Evolutionary conservation across 495 filamentous ascomycete genomes (phyloP).

Genomic region (Rostrohypoxylon terebratum): DNA sequence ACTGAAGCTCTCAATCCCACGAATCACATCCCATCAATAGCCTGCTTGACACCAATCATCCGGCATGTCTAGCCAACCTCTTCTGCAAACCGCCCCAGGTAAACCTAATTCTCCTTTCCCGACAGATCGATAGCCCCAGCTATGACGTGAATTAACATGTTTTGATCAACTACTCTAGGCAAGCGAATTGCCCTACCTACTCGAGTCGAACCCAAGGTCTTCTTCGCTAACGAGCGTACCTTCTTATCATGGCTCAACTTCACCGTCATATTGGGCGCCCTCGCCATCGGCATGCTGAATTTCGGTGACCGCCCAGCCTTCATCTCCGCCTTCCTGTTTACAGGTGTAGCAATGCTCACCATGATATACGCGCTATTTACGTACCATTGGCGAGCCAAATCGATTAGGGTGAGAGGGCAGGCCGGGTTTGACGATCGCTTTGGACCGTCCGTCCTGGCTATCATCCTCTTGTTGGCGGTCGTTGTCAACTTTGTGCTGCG

Average conservation of each 20-base stretch:
- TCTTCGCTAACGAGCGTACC: constrained; percentile 99
- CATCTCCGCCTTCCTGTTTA: constrained; percentile 93
- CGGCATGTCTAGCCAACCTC: constrained; percentile 93
- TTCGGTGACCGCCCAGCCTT: constrained; percentile 94
- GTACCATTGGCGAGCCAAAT: constrained; percentile 96
- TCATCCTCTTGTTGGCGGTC: constrained; percentile 85
- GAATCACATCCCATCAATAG: constrained; percentile 12
- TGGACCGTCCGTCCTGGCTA: constrained; percentile 87
- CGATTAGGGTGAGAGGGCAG: constrained; percentile 89
- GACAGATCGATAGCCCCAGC: background rate
- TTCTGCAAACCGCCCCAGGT: constrained; percentile 90
- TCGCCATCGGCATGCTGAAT: constrained; percentile 96
- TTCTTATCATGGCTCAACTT: constrained; percentile 99
- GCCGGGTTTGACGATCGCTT: constrained; percentile 96
- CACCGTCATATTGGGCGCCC: constrained; percentile 94
- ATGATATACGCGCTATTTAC: constrained; percentile 96
- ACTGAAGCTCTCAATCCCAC: constrained; percentile 24
- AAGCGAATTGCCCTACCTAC: constrained; percentile 99
- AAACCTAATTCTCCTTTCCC: constrained; percentile 49
- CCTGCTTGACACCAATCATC: constrained; percentile 9
- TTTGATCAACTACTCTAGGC: constrained; percentile 62
- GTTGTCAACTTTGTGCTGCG: constrained; percentile 94
- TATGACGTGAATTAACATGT: constrained; percentile 22
- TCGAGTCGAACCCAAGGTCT: constrained; percentile 98
- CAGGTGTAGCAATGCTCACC: constrained; percentile 90